Percentiles rank a stretch among this genome's conserved stretches.
Conservation (phyloP, 768 basidiomycete species). For the Boletus rex-veris region DNA sequence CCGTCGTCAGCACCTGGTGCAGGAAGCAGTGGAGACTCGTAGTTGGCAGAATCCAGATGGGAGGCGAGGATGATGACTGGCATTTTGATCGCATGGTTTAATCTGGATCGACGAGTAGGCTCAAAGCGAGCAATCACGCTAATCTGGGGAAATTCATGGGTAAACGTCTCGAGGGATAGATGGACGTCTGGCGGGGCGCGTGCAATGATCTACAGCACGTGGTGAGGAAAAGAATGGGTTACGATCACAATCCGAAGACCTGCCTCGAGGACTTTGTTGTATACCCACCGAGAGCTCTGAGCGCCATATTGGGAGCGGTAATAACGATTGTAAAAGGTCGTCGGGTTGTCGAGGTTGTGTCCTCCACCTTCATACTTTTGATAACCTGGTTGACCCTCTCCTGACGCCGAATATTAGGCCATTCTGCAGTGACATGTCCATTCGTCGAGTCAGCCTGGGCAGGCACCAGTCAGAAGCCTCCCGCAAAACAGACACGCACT, state of each 20-base stretch:
- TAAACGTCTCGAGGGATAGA: conserved; percentile 22
- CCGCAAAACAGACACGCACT: not conserved
- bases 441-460: too few species aligned
- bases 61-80: conserved; percentile 39
- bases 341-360: conserved; percentile 36
- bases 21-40: conserved; percentile 37
- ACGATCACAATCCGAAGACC: not conserved
- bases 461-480: not conserved
- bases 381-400: conserved; percentile 10
- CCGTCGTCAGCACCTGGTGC: conserved; percentile 52
- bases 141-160: conserved; percentile 3
- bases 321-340: conserved; percentile 25
- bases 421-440: conserved; percentile 1
- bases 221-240: not conserved
- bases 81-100: conserved; percentile 4
- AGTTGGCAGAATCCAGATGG: conserved; percentile 44
- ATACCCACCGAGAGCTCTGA: conserved; percentile 31
- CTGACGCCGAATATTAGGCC: conserved; percentile 11
- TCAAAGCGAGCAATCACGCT: conserved; percentile 28
- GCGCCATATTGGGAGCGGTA: conserved; percentile 33
- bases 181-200: not conserved
- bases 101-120: not conserved
- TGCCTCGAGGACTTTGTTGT: conserved; percentile 16
- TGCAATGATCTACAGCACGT: conserved; percentile 1
- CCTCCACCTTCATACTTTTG: conserved; percentile 12